phyloP scores from a whole-genome alignment of 768 basidiomycete species.

The Auricularia auricula-judae region DNA sequence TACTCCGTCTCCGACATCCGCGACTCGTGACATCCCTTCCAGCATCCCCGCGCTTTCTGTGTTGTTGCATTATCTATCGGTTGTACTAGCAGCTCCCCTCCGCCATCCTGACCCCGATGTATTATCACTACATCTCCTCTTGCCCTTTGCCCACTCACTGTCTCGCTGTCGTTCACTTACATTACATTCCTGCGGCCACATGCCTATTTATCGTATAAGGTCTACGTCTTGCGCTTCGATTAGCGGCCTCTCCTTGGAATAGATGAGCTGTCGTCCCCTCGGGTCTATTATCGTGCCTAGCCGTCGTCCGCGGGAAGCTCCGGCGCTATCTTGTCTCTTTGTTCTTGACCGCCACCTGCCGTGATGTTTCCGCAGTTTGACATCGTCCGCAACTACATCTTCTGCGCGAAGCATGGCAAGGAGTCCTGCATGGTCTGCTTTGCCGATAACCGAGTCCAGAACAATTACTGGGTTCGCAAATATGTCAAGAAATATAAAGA shows the following conservation, averaged over 20 bases:
- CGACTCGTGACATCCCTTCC: background rate
- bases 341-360: background rate
- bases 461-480: background rate
- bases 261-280: background rate
- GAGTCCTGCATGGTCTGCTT: background rate
- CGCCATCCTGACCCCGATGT: background rate
- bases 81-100: background rate
- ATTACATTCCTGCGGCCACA: background rate
- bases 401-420: background rate
- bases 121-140: background rate
- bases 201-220: background rate
- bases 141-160: background rate
- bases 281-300: background rate
- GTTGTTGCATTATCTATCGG: background rate
- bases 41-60: background rate
- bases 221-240: background rate
- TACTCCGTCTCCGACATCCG: background rate
- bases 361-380: background rate
- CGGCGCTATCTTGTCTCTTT: background rate
- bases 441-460: background rate
- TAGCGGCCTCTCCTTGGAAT: background rate
- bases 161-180: background rate
- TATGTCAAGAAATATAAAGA: background rate
- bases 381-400: background rate
- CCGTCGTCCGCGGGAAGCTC: background rate